phyloP scores from a whole-genome alignment of 345 rosid species.

The Triadica sebifera region DNA sequence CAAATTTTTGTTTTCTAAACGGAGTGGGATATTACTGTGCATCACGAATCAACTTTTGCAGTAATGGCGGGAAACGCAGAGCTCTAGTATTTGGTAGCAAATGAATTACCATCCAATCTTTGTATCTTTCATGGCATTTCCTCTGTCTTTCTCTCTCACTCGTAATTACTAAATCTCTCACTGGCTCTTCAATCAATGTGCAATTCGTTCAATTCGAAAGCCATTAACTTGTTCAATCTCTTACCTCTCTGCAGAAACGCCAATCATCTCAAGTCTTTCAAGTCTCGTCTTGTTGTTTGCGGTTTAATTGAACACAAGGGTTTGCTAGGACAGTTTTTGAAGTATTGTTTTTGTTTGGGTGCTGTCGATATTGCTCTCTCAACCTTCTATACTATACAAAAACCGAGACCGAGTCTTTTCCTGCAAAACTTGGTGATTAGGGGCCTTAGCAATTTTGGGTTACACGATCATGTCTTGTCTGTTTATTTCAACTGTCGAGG shows the following conservation, averaged over 20 bases:
- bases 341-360: conserved; percentile 38
- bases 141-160: background rate
- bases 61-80: conserved; percentile 7
- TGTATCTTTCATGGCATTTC: background rate
- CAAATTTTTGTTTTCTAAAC: too few relatives aligned
- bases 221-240: conserved; percentile 4
- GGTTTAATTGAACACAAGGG: conserved; percentile 25
- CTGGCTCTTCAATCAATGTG: background rate
- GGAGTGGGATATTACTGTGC: too few relatives aligned
- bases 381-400: conserved; percentile 22
- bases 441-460: conserved; percentile 34
- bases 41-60: background rate
- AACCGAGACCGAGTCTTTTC: conserved; percentile 20
- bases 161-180: background rate
- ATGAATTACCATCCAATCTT: background rate
- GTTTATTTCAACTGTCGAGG: conserved; percentile 31
- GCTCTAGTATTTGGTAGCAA: background rate
- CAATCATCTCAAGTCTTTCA: conserved; percentile 31
- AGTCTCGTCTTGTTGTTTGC: conserved; percentile 30
- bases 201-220: background rate
- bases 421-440: conserved; percentile 42
- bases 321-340: conserved; percentile 30
- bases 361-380: conserved; percentile 36
- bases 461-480: conserved; percentile 35
- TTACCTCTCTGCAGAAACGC: conserved; percentile 27